phyloP scores from a whole-genome alignment of 306 rosid species.

The Echinosophora koreensis region DNA sequence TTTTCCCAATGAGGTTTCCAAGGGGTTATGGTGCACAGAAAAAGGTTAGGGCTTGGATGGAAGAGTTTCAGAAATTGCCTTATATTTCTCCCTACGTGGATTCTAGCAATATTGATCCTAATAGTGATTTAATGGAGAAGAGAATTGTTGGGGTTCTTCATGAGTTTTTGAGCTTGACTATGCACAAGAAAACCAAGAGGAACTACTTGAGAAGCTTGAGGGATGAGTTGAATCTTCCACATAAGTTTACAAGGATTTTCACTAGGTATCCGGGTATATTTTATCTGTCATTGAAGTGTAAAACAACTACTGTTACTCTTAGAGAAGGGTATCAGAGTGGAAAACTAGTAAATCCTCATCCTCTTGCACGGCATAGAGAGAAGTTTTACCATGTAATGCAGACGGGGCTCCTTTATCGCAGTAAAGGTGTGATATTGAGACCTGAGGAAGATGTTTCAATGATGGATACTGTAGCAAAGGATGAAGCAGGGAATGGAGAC shows the following conservation, averaged over 20 bases:
- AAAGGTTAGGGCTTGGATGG: slow-evolving; percentile 91
- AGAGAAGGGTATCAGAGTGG: slow-evolving; percentile 87
- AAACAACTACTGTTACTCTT: slow-evolving; percentile 79
- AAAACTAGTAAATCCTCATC: slow-evolving; percentile 78
- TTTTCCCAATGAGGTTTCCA: slow-evolving; percentile 84
- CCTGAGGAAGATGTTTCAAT: slow-evolving; percentile 27
- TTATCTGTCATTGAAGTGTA: slow-evolving; percentile 89
- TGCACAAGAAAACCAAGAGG: slow-evolving; percentile 93
- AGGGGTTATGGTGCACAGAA: slow-evolving; percentile 89
- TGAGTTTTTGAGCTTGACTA: slow-evolving; percentile 77
- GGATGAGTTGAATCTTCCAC: slow-evolving; percentile 88
- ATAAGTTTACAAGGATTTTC: slow-evolving; percentile 84
- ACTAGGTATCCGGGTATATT: slow-evolving; percentile 89
- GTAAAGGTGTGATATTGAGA: slow-evolving; percentile 64
- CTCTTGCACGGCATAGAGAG: slow-evolving; percentile 68
- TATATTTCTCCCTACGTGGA: slow-evolving; percentile 83
- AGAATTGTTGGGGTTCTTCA: slow-evolving; percentile 91
- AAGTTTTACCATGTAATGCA: slow-evolving; percentile 88
- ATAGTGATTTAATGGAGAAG: slow-evolving; percentile 95
- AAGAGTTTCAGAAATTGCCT: slow-evolving; percentile 88
- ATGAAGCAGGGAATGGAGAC: slow-evolving; percentile 50
- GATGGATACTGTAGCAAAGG: slow-evolving; percentile 29
- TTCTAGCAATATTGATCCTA: slow-evolving; percentile 71
- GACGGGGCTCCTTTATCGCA: slow-evolving; percentile 78
- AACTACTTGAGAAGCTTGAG: slow-evolving; percentile 86